phyloP scores from a whole-genome alignment of 1,284 basidiomycete species.

The Trametes sp. region DNA sequence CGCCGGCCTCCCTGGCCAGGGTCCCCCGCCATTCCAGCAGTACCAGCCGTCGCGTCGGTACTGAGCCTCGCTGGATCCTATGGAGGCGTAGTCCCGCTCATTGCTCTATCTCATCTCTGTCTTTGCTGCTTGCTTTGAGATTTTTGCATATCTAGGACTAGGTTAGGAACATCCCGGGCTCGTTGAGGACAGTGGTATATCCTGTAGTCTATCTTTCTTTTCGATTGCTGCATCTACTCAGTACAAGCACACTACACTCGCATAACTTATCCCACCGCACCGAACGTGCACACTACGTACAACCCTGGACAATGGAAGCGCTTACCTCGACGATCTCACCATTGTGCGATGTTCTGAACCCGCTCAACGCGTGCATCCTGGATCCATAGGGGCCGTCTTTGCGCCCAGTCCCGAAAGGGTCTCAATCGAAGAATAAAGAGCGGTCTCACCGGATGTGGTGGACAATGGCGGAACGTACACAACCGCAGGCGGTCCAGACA shows the following conservation, averaged over 20 bases:
- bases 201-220: conserved; percentile 4
- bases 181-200: conserved; percentile 13
- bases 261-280: conserved; percentile 20
- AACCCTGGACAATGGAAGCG: conserved; percentile 8
- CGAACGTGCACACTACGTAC: background rate
- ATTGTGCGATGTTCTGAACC: too few species aligned
- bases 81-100: background rate
- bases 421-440: background rate
- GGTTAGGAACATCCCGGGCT: background rate
- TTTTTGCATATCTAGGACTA: conserved; percentile 1
- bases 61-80: conserved; percentile 17
- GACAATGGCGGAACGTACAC: conserved; percentile 11
- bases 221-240: conserved; percentile 3
- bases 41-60: conserved; percentile 41
- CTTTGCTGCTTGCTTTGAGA: conserved; percentile 3
- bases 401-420: background rate
- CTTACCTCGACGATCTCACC: conserved; percentile 1
- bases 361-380: too few species aligned
- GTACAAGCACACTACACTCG: conserved; percentile 6
- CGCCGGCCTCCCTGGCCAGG: conserved; percentile 32
- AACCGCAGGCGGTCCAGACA: conserved; percentile 18
- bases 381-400: background rate
- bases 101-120: conserved; percentile 9
- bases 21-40: conserved; percentile 40
- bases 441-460: conserved; percentile 19